Conservation (phyloP, 225 moss, liverwort and hornwort genomes). For the Antitrichia curtipendula region DNA sequence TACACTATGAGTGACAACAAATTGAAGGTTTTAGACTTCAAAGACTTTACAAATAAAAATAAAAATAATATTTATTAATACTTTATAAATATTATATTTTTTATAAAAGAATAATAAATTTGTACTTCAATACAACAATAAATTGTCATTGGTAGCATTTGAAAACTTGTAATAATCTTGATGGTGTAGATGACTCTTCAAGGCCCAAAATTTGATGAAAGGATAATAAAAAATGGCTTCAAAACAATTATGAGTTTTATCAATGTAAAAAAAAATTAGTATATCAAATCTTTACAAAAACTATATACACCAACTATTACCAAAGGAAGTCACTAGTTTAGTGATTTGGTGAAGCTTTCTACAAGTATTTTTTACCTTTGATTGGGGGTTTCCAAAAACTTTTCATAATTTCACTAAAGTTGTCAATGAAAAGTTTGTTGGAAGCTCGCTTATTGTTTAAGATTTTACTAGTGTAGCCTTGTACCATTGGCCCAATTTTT, state of each 20-base stretch:
- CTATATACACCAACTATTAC: neutral
- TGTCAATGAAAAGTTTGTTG: fast-evolving
- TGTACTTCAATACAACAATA: neutral
- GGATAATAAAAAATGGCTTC: neutral
- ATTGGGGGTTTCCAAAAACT: fast-evolving
- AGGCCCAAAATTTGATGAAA: too few species aligned
- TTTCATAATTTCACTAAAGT: neutral
- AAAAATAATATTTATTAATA: neutral
- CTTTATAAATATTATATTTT: neutral
- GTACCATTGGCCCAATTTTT: too few species aligned
- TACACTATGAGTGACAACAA: fast-evolving
- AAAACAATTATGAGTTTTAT: fast-evolving
- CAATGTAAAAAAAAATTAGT: neutral
- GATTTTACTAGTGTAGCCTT: neutral
- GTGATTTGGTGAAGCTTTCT: neutral
- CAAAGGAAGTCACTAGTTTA: neutral
- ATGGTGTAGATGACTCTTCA: neutral
- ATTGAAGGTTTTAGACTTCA: neutral
- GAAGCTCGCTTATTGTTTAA: neutral
- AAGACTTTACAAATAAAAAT: neutral
- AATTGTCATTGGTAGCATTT: neutral
- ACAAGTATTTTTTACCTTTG: neutral
- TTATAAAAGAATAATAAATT: too few species aligned
- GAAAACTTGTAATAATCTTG: neutral
- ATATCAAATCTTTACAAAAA: fast-evolving